Conservation (phyloP, 306 rosid genomes). For the Cucumis hystrix region DNA sequence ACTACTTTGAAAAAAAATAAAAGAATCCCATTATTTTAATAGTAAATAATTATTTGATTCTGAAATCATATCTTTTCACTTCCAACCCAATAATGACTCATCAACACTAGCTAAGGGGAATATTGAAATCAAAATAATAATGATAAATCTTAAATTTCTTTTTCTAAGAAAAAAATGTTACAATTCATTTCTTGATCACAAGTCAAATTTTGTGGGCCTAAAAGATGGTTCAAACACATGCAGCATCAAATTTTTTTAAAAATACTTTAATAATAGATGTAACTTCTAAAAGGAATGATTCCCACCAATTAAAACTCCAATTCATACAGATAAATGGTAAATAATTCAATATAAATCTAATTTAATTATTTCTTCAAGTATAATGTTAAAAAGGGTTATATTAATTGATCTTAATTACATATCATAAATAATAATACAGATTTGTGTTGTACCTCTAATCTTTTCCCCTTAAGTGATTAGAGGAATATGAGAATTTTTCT, state of each 20-base stretch:
- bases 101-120: not conserved
- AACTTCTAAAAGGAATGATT: not conserved
- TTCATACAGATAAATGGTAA: not conserved
- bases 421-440: not conserved
- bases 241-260: not conserved
- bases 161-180: not conserved
- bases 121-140: not conserved
- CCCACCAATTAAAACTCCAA: not conserved
- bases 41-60: not conserved
- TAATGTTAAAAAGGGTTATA: not conserved
- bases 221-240: not conserved
- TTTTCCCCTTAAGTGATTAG: not conserved
- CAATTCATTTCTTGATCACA: not conserved
- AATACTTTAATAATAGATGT: not conserved
- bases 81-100: slow-evolving; percentile 3
- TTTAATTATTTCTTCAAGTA: not conserved
- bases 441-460: not conserved
- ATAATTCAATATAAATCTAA: not conserved
- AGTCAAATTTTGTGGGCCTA: slow-evolving; percentile 7
- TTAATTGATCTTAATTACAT: not conserved
- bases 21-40: not conserved
- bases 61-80: not conserved
- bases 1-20: not conserved
- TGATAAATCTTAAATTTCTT: not conserved
- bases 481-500: not conserved